Conservation (phyloP, 306 rosid genomes). For the Vigna reflexopilosa region DNA sequence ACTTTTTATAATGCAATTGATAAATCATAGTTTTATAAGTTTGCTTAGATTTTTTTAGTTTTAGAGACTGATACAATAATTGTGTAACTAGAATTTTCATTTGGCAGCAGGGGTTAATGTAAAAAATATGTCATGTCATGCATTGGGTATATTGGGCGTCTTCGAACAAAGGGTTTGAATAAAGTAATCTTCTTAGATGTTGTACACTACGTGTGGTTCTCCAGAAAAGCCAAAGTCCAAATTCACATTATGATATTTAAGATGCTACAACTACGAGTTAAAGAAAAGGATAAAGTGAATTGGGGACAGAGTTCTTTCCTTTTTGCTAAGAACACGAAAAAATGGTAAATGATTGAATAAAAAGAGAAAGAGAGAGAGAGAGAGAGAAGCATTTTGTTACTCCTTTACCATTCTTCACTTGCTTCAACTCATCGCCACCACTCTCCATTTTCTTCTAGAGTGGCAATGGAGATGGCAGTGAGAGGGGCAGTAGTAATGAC, state of each 20-base stretch:
- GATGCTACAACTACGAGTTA: not conserved
- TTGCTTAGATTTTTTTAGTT: too few species aligned
- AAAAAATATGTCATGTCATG: too few species aligned
- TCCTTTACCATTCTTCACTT: not conserved
- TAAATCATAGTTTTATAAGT: too few species aligned
- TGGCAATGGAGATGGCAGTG: not conserved
- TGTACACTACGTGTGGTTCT: slow-evolving; percentile 9
- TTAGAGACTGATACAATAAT: too few species aligned
- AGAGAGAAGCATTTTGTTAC: not conserved
- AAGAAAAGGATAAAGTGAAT: slow-evolving; percentile 23
- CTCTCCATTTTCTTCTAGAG: not conserved
- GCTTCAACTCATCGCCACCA: not conserved
- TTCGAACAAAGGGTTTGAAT: slow-evolving; percentile 2
- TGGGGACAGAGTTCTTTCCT: not conserved
- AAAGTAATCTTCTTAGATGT: slow-evolving; percentile 4
- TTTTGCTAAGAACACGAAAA: not conserved
- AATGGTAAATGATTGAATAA: slow-evolving; percentile 2
- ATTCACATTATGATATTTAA: not conserved
- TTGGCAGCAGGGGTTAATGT: too few species aligned
- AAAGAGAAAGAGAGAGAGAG: not conserved
- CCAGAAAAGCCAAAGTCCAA: slow-evolving; percentile 9
- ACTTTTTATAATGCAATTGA: too few species aligned
- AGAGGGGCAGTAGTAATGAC: not conserved
- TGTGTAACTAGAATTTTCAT: too few species aligned
- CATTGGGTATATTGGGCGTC: too few species aligned